Base-by-base conservation (phyloP, 805 yeast species). In the Peterozyma xylosa region DNA sequence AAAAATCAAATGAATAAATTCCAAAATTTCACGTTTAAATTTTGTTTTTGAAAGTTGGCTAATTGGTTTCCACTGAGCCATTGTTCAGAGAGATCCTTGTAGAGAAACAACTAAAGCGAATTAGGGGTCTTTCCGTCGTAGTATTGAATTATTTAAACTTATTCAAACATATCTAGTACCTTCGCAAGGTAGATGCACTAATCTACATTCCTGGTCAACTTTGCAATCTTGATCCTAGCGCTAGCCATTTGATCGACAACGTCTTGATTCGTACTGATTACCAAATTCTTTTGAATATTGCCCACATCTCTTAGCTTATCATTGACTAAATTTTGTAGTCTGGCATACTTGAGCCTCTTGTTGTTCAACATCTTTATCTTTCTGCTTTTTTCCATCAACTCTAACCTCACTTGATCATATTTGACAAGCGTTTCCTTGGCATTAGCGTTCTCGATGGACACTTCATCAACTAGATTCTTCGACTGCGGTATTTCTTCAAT, bases 401-500 rank as follows among this genome's bases (percentile, higher is more conserved):
- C 35, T 7, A 46, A 46, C 9, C 48, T 44, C 9, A 50, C 40
- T 1, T 34, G 30, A 33, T 59, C 61, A 41, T 61, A 64, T 17
- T 50, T 46, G 29, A 46, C 53, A 15, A 56, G 48, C n/a, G 60
- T 18, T 18, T 30, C 45, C 5, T 39, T 44, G 27, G 39, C 34
- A 29, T 39, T 42, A 10, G 42, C 39, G 3, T 30, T 42, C 10
- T 2, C 41, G 5, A 35, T 30, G 7, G 11, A 3, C 33, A n/a
- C 39, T 11, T 52, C 7, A 42, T 32, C 7, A 60, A 33, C 3
- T 9, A 44, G 33, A 4, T 51, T 42, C 27, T 53, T 50, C 1
- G 59, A 46, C 10, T 45, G 48, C 2, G 68, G 68, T 14, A 64
- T 45, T 43, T 63, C 67, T 17, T 52, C 47, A 9, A 62, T 48